phyloP scores from a whole-genome alignment of 352 stramenopile species.

The Poterioochromonas sp. region DNA sequence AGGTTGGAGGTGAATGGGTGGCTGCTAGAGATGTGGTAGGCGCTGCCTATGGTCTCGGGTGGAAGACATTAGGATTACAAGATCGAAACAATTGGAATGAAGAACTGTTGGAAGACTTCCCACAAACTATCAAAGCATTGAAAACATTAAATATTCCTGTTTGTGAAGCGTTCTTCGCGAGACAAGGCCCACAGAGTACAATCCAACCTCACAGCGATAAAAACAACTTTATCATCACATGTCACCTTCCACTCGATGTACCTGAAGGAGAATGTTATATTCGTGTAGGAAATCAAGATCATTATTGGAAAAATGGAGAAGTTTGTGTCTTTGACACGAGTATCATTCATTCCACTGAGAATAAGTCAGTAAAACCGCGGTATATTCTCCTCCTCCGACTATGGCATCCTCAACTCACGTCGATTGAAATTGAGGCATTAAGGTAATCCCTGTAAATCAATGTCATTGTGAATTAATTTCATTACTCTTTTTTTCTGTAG shows the following conservation, averaged over 20 bases:
- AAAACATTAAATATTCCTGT: slow-evolving; percentile 1
- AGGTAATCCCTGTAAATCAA: slow-evolving; percentile 30
- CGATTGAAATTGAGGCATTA: slow-evolving; percentile 37
- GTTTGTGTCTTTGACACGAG: not conserved
- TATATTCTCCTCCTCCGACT: slow-evolving; percentile 42
- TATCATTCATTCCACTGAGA: not conserved
- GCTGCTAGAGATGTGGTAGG: not conserved
- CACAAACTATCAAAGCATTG: slow-evolving; percentile 23
- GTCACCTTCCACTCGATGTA: slow-evolving; percentile 44
- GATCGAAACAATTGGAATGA: slow-evolving; percentile 28
- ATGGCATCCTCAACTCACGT: slow-evolving; percentile 43
- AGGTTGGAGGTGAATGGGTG: slow-evolving; percentile 4
- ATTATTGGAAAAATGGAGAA: slow-evolving; percentile 38
- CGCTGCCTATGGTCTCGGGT: slow-evolving; percentile 18
- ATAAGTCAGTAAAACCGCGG: not conserved
- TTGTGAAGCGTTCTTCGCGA: slow-evolving; percentile 32
- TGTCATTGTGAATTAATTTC: not conserved
- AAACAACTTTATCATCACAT: slow-evolving; percentile 46
- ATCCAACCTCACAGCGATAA: slow-evolving; percentile 37
- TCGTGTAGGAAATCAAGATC: slow-evolving; percentile 39
- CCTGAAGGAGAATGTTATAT: slow-evolving; percentile 44
- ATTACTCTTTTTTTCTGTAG: not conserved
- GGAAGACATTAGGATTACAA: slow-evolving; percentile 35
- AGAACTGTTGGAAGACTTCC: slow-evolving; percentile 1
- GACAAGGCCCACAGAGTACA: not conserved